phyloP scores from a whole-genome alignment of 2,329 filamentous ascomycete genomes.

The Trichoderma endophyticum region DNA sequence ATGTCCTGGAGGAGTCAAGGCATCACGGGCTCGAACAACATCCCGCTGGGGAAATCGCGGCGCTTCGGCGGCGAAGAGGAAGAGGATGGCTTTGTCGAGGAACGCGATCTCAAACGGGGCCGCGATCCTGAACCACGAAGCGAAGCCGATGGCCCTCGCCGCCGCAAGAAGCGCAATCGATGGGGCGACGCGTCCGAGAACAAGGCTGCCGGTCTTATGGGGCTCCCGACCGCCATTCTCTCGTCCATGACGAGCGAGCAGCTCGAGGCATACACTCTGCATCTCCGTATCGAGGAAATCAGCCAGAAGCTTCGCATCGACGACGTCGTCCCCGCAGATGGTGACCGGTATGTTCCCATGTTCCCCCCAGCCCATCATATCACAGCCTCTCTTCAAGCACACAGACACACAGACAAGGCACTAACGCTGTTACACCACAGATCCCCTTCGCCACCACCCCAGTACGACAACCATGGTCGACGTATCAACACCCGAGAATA shows the following conservation, averaged over 20 bases:
- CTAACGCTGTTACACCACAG: slow-evolving; percentile 45
- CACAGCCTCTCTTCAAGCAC: not conserved
- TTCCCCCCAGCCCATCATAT: no score
- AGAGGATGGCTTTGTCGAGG: slow-evolving; percentile 31
- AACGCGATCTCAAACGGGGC: slow-evolving; percentile 72
- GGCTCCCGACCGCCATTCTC: slow-evolving; percentile 90
- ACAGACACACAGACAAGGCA: not conserved
- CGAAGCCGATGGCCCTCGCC: slow-evolving; percentile 71
- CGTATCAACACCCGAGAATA: slow-evolving; percentile 99
- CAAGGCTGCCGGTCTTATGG: slow-evolving; percentile 97
- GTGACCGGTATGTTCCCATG: slow-evolving; percentile 71
- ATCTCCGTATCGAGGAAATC: slow-evolving; percentile 97
- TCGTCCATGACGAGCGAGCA: slow-evolving; percentile 98
- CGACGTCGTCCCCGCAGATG: slow-evolving; percentile 95
- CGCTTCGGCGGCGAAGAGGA: slow-evolving; percentile 65
- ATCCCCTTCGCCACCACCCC: slow-evolving; percentile 90
- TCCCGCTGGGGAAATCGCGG: slow-evolving; percentile 84
- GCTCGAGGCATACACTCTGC: slow-evolving; percentile 92
- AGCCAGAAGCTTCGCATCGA: slow-evolving; percentile 99
- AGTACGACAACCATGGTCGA: slow-evolving; percentile 98
- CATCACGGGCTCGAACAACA: slow-evolving; percentile 97
- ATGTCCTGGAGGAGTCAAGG: slow-evolving; percentile 73
- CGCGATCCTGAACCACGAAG: slow-evolving; percentile 80
- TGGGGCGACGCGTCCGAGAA: slow-evolving; percentile 98
- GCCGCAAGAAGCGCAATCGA: slow-evolving; percentile 96